Conservation (phyloP, 1,139 yeast species). For the Petasospora fabianii region DNA sequence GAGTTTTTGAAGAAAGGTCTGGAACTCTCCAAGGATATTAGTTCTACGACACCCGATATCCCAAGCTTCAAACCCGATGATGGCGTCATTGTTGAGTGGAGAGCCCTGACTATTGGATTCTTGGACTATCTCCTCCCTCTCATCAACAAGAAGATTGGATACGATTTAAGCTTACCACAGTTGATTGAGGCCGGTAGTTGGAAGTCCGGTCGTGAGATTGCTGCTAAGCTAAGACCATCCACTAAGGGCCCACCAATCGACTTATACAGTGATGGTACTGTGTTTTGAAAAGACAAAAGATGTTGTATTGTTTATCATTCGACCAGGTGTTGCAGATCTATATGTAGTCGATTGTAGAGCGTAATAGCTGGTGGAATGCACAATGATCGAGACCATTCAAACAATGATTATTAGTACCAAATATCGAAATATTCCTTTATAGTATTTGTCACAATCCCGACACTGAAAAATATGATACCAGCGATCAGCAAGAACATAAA, state of each 20-base stretch:
- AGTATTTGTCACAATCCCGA: too few relatives aligned
- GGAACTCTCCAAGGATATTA: constrained; percentile 28
- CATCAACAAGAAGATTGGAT: constrained; percentile 41
- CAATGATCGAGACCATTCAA: too few relatives aligned
- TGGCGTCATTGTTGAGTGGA: constrained; percentile 63
- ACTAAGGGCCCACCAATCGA: constrained; percentile 59
- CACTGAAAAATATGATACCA: too few relatives aligned
- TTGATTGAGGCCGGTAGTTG: constrained; percentile 62
- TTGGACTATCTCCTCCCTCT: constrained; percentile 46
- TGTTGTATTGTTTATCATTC: too few relatives aligned
- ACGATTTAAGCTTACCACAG: constrained; percentile 45
- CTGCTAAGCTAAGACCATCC: constrained; percentile 42
- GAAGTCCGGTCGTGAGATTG: constrained; percentile 59
- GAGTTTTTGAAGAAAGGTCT: constrained; percentile 35
- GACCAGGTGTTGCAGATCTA: too few relatives aligned
- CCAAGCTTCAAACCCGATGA: constrained; percentile 51
- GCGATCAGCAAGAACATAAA: too few relatives aligned
- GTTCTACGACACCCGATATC: constrained; percentile 29
- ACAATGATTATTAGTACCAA: too few relatives aligned
- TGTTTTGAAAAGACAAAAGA: too few relatives aligned
- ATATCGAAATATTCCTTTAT: too few relatives aligned
- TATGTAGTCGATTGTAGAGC: too few relatives aligned
- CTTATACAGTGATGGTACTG: constrained; percentile 55
- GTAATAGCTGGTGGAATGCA: too few relatives aligned
- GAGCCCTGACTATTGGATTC: constrained; percentile 53